Evolutionary conservation across 2,329 filamentous ascomycete species (phyloP), one percentile per base, ranked within the genome.

Genomic region (Xylaria sp.): DNA sequence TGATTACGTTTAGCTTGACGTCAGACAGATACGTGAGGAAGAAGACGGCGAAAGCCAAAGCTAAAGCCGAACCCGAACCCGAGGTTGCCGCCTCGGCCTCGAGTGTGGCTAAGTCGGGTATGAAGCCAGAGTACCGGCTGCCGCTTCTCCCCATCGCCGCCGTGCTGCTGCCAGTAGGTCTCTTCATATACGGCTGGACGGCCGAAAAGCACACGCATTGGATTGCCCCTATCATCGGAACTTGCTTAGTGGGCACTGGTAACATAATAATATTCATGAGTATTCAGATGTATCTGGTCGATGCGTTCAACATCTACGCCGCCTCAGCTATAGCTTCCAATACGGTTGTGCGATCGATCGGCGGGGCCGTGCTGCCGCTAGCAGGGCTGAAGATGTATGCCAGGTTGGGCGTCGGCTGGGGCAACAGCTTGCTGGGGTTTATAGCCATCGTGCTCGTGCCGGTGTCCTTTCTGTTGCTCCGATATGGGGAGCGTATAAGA

Each of bases 211-310:
- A 56, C 2, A 44, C 66, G 1, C 80, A 82, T 47, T 84, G 79
- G 78, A 80, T 83, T 19, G 76, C 76, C 0, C 79, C 80, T 2
- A 79, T 82, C 47, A 71, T 83, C 17, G 75, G 74, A 0, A 81
- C 78, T 0, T 64, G 69, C 0, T 61, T 81, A 8, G 72, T 81
- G 41, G 80, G 79, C 0, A 53, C 74, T 3, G 73, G 71, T 0
- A 71, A 72, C 24, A 59, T 76, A 7, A 50, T 71, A 2, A 66
- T 73, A 1, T 76, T 75, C 48, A 80, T 84, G 74, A 73, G 75
- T 0, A 70, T 80, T n/a, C 78, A 81, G 49, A 79, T 79, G 2
- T 88, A 87, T 59, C 71, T 86, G 3, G 78, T 86, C 13, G 83
- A 87, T 50, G 76, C 78, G 11, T 73, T 71, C 47, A 69, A 64